Base-by-base conservation (phyloP, 805 yeast genomes). In the Vanderwaltozyma polyspora region DNA sequence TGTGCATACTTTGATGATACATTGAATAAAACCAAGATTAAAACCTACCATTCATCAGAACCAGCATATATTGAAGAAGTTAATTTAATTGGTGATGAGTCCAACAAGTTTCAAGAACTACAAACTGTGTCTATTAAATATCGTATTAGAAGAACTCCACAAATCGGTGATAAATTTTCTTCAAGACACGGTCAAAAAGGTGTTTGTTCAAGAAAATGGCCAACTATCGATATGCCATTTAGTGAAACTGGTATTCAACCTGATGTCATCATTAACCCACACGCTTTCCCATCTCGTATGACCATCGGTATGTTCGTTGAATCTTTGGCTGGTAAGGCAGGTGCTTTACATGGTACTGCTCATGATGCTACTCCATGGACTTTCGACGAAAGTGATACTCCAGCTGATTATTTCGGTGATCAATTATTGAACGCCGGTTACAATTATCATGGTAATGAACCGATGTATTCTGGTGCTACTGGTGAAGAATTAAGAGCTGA, bases 241-340 rank as follows among this genome's bases (percentile, higher is more conserved):
- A 74, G 85, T 45, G 98, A 91, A 64, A 68, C 83, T 23, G 98
- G 98, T 51, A 89, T 91, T 41, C 95, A 83, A 59, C 98, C 98
- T 2, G 98, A 91, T 63, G 81, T 91, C 48, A 91, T 91, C 55
- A 91, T 91, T 55, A 91, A 91, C 59, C 98, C 98, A 3, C 98
- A 89, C 60, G 98, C 97, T 46, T 91, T 89, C 89, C 98, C 98
- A 49, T 89, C 97, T 32, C 91, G 98, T 69, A 91, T 91, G 98
- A 91, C 98, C 10, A 89, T 91, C 62, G 98, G 98, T 67, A 91
- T 91, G 97, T 91, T 91, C 63, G 96, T 91, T 32, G 98, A 91
- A 63, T 81, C 94, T 35, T 63, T 91, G 37, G 97, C 98, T n/a
- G 98, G 98, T 55, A 91, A 91, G 62, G 91, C 97, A 5, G 98